Base-by-base conservation (phyloP, 345 rosid species). In the Excoecaria agallocha region DNA sequence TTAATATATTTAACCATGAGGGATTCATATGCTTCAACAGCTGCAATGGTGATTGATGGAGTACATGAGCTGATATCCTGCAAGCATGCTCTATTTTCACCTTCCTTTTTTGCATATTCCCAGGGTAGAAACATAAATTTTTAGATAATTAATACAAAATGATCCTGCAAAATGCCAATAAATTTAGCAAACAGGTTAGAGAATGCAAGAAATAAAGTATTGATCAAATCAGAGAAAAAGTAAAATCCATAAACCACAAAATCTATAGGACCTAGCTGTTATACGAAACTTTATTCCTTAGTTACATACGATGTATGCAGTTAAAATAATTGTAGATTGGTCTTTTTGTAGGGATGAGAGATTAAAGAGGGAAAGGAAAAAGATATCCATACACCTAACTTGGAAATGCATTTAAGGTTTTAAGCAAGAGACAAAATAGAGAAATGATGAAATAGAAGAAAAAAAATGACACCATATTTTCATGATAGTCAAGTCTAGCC, bases 101-200 rank as follows among this genome's bases (percentile, higher is more conserved):
- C 83, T 66, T 78, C 84, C 78, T 86, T 88, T 80, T 84, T 85
- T 41, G 91, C 89, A 78, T 88, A 85, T 69, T 86, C 88, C 97
- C 97, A 92, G 69, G 98, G 98, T 74, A 87, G 87, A 77, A 87
- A 88, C 84, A 92, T 82, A 76, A 94, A 94, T 84, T 92, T 87
- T 17, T 97, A 93, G 77, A 89, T 93, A 52, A 87, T 86, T 68
- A 88, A 73, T 79, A 87, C 83, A 79, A 94, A 94, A 79, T 89
- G 92, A 78, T 88, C 89, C 98, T 92, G 87, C 86, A 84, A 82
- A 86, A 71, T 68, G 52, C 69, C 63, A 76, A 68, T 60, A 77
- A 68, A 35, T 51, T 66, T 46, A 61, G 22, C 70, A 54, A 71
- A 69, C 20, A 71, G 69, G 30, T 52, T 22, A 6, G 43, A 64